Conservation (phyloP, 306 rosid genomes). For the Gastrolobium bilobum region DNA sequence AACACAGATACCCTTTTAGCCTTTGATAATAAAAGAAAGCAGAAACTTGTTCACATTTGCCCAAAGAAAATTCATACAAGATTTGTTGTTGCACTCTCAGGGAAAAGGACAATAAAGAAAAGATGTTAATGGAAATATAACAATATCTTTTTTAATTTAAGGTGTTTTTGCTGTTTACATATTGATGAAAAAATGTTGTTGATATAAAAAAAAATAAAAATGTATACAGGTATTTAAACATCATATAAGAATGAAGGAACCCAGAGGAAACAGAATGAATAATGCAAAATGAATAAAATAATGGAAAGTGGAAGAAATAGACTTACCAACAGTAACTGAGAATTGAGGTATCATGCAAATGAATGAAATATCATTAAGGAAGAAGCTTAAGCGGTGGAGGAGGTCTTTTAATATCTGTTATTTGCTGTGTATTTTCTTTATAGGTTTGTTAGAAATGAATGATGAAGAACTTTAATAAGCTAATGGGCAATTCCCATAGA, state of each 20-base stretch:
- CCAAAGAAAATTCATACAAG: conserved; percentile 36
- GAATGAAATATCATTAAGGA: conserved; percentile 37
- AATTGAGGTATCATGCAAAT: conserved; percentile 42
- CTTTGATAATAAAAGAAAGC: conserved; percentile 43
- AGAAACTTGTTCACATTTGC: conserved; percentile 37
- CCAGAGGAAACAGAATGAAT: conserved; percentile 57
- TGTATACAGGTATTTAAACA: background rate
- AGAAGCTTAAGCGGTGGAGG: conserved; percentile 50
- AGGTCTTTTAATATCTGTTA: conserved; percentile 16
- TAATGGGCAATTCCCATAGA: background rate
- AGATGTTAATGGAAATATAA: conserved; percentile 18
- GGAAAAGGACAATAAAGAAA: conserved; percentile 33
- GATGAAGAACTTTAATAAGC: conserved; percentile 45
- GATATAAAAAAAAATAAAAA: background rate
- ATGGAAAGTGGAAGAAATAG: conserved; percentile 5
- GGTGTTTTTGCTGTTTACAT: conserved; percentile 2
- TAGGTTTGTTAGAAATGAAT: conserved; percentile 37
- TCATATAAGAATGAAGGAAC: conserved; percentile 34
- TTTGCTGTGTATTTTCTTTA: conserved; percentile 40
- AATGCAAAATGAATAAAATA: conserved; percentile 49
- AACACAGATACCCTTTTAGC: conserved; percentile 47
- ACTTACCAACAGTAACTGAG: conserved; percentile 56
- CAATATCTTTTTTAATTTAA: conserved; percentile 5
- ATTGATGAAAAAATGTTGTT: background rate
- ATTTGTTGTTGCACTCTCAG: conserved; percentile 28